These are phyloP conservation scores for Cornus suecica DNA, from an alignment of 148 eudicot genomes.

Conservation along the genomic window DNA sequence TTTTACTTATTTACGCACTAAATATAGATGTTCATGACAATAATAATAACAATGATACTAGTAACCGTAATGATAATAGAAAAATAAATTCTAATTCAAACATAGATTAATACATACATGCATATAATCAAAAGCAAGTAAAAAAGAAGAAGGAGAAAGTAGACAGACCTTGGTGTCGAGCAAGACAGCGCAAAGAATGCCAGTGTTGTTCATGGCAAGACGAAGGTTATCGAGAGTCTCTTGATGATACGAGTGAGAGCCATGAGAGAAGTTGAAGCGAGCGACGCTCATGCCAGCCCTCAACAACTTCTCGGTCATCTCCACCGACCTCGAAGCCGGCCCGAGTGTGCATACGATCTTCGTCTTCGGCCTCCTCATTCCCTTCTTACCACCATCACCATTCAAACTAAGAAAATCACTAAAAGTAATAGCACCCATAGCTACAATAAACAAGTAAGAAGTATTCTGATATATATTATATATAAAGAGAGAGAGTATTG, in stretches of 20 bases:
- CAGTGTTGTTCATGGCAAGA: background rate
- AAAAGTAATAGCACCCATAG: background rate
- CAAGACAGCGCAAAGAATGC: constrained; percentile 17
- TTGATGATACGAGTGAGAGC: constrained; percentile 17
- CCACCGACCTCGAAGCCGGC: constrained; percentile 16
- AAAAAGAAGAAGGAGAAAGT: too few species aligned
- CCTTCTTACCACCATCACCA: background rate
- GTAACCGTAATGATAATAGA: too few species aligned
- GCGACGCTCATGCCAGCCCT: constrained; percentile 22
- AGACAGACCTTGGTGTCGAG: constrained; percentile 17
- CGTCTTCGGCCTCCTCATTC: constrained; percentile 16
- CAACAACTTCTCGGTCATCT: constrained; percentile 18
- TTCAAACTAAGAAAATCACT: background rate
- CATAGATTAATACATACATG: too few species aligned
- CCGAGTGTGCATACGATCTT: constrained; percentile 24
- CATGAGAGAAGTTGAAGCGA: constrained; percentile 21
- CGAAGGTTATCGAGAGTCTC: constrained; percentile 19
- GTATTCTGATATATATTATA: too few species aligned
- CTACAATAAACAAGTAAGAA: background rate
- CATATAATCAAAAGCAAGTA: too few species aligned
- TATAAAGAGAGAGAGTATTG: too few species aligned
- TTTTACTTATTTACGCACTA: too few species aligned
- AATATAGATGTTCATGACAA: too few species aligned
- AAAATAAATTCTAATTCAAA: too few species aligned
- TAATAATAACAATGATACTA: too few species aligned